phyloP scores from a whole-genome alignment of 2,329 filamentous ascomycete species.

The Penicillium verrucosum region DNA sequence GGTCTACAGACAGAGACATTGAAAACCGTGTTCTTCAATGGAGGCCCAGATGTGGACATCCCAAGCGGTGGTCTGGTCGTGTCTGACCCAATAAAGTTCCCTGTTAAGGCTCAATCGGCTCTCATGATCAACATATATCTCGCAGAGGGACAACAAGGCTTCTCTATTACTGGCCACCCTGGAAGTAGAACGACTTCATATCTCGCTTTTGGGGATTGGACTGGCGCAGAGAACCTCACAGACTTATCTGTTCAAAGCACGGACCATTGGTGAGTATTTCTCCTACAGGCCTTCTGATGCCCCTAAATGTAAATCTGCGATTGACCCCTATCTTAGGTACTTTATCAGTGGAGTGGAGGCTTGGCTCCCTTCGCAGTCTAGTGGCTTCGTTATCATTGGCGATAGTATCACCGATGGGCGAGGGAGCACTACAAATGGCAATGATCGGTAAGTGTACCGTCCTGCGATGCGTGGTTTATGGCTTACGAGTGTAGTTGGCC shows the following conservation, averaged over 20 bases:
- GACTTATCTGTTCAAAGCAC: conserved; percentile 34
- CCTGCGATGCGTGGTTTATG: too few species aligned
- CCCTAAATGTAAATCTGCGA: neutral
- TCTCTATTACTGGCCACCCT: conserved; percentile 61
- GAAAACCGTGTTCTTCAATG: conserved; percentile 57
- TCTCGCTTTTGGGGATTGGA: conserved; percentile 58
- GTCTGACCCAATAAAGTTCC: conserved; percentile 60
- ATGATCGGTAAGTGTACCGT: conserved; percentile 46
- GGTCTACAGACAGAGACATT: conserved; percentile 53
- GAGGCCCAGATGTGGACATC: conserved; percentile 49
- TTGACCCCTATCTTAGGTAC: conserved; percentile 49
- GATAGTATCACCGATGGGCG: conserved; percentile 66
- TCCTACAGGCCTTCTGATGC: too few species aligned
- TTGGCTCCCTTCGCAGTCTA: conserved; percentile 44
- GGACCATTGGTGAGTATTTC: conserved; percentile 42
- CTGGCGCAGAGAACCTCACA: conserved; percentile 48
- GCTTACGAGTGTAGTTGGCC: conserved; percentile 48
- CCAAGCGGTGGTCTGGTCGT: conserved; percentile 58
- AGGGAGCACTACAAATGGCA: conserved; percentile 57
- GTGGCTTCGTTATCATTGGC: conserved; percentile 56
- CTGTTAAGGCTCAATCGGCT: conserved; percentile 50
- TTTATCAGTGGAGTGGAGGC: conserved; percentile 59
- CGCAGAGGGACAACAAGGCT: conserved; percentile 54
- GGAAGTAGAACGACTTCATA: conserved; percentile 63
- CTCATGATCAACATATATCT: conserved; percentile 60